Conservation (phyloP, 495 filamentous ascomycete genomes). For the Aspergillus incahuasiensis region DNA sequence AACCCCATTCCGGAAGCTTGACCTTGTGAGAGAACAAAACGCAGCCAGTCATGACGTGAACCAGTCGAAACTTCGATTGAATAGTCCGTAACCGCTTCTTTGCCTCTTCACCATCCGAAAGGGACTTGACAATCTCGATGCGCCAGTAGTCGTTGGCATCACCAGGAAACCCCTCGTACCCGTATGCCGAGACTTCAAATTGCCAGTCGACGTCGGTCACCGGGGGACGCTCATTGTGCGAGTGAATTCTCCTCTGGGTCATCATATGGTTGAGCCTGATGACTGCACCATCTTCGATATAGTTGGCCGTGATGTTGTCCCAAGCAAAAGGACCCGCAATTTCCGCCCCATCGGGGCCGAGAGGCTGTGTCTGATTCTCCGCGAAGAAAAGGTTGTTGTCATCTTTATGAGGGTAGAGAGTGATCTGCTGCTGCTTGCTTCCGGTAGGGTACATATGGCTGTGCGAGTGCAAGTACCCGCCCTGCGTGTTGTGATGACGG, state of each 20-base stretch:
- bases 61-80: constrained; percentile 90
- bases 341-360: constrained; percentile 64
- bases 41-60: constrained; percentile 96
- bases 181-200: constrained; percentile 95
- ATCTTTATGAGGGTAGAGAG: constrained; percentile 97
- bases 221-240: constrained; percentile 95
- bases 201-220: constrained; percentile 98
- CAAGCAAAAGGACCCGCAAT: constrained; percentile 79
- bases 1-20: constrained; percentile 96
- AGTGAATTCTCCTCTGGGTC: constrained; percentile 87
- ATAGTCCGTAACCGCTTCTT: constrained; percentile 89
- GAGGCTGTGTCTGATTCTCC: constrained; percentile 93
- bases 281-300: constrained; percentile 73
- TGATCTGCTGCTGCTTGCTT: constrained; percentile 98
- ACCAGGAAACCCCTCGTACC: constrained; percentile 92
- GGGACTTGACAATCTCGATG: constrained; percentile 85
- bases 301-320: constrained; percentile 65
- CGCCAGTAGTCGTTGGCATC: constrained; percentile 96
- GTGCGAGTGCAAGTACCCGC: constrained; percentile 95
- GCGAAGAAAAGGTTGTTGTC: constrained; percentile 93
- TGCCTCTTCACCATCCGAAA: constrained; percentile 74
- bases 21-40: constrained; percentile 97
- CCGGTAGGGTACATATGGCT: constrained; percentile 95
- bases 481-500: constrained; percentile 93
- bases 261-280: constrained; percentile 77